phyloP scores from a whole-genome alignment of 208 protist genomes.

The Naegleria gruberi region DNA sequence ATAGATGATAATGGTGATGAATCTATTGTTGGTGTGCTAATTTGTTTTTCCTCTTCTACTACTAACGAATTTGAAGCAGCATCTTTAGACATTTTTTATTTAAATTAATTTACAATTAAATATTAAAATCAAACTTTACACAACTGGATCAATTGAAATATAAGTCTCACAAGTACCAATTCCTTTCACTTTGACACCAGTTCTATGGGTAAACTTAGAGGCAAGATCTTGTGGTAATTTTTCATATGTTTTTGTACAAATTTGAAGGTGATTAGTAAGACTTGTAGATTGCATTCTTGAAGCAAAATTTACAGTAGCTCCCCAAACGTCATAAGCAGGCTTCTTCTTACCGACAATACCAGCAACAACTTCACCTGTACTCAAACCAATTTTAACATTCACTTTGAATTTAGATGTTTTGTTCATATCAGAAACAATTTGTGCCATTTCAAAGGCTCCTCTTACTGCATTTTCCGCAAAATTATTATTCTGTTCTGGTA shows the following conservation, averaged over 20 bases:
- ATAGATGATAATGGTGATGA: neutral
- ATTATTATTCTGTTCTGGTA: neutral
- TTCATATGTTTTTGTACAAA: neutral
- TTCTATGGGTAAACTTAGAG: neutral
- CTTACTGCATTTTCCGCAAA: neutral
- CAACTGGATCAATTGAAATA: neutral
- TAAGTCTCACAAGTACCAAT: neutral
- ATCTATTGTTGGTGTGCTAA: neutral
- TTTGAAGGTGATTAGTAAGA: neutral
- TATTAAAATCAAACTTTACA: neutral
- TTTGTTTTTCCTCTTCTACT: neutral
- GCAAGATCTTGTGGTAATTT: neutral
- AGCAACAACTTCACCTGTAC: slow-evolving; percentile 5
- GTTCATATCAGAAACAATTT: neutral
- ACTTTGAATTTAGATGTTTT: neutral
- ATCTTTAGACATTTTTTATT: neutral
- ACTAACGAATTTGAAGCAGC: neutral
- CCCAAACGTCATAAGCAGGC: slow-evolving; percentile 21
- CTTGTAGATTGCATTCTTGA: slow-evolving; percentile 12
- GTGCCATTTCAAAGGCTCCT: neutral
- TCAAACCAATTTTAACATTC: slow-evolving; percentile 8
- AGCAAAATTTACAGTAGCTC: slow-evolving; percentile 25
- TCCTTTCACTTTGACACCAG: neutral
- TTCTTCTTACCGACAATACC: slow-evolving; percentile 20
- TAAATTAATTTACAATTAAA: neutral